phyloP scores from a whole-genome alignment of 768 basidiomycete genomes.

The Chalciporus sphaerocephalus region DNA sequence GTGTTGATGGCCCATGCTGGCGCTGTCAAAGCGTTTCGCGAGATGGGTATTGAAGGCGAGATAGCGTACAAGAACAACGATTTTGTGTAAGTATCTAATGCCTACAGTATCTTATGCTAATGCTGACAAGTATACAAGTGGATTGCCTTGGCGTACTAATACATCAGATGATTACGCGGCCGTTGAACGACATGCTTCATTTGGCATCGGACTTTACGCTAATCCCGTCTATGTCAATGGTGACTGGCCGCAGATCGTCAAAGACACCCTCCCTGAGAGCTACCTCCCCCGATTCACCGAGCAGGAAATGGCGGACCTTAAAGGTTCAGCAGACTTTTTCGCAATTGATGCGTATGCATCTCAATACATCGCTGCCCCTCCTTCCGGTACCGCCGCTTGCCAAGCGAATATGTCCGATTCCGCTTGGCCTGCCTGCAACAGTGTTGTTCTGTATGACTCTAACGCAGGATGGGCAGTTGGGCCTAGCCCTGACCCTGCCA shows the following conservation, averaged over 20 bases:
- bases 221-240: constrained; percentile 47
- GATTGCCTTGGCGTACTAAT: constrained; percentile 45
- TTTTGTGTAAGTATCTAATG: constrained; percentile 35
- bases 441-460: constrained; percentile 37
- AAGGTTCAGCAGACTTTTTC: constrained; percentile 51
- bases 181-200: constrained; percentile 47
- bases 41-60: constrained; percentile 47
- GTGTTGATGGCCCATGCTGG: constrained; percentile 49
- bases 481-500: constrained; percentile 40
- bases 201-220: constrained; percentile 48
- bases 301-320: constrained; percentile 41
- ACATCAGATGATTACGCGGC: constrained; percentile 41
- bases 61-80: constrained; percentile 54
- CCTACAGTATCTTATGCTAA: no score
- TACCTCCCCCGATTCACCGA: constrained; percentile 47
- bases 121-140: constrained; percentile 24
- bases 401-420: constrained; percentile 41
- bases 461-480: constrained; percentile 48
- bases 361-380: constrained; percentile 39
- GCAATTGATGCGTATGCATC: constrained; percentile 48
- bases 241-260: constrained; percentile 50
- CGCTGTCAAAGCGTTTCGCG: constrained; percentile 48
- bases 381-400: constrained; percentile 43
- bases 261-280: constrained; percentile 42
- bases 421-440: constrained; percentile 50